Percentiles rank a stretch among this genome's conserved stretches.
Conservation (phyloP, 2,329 filamentous ascomycete genomes). For the Cladobotryum mycophilum region DNA sequence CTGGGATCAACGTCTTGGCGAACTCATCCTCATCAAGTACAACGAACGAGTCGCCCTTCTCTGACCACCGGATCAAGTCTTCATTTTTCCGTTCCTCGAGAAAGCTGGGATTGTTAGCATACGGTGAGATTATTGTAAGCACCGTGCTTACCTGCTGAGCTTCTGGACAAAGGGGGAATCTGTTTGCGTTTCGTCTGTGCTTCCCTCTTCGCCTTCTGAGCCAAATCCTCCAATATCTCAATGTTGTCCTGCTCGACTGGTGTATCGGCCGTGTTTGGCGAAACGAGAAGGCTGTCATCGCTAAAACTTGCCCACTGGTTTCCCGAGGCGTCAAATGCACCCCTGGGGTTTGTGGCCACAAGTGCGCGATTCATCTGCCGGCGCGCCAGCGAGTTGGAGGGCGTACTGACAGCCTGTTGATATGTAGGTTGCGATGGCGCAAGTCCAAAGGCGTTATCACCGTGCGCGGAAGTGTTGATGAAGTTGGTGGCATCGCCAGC, state of each 20-base stretch:
- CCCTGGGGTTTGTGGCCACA: slow-evolving; percentile 35
- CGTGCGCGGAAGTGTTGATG: slow-evolving; percentile 28
- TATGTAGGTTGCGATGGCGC: slow-evolving; percentile 31
- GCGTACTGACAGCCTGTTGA: slow-evolving; percentile 24
- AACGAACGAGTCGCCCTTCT: slow-evolving; percentile 92
- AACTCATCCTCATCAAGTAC: slow-evolving; percentile 98
- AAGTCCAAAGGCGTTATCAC: slow-evolving; percentile 33
- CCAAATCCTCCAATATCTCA: slow-evolving; percentile 72
- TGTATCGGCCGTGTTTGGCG: slow-evolving; percentile 29
- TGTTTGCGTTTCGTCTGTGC: slow-evolving; percentile 87
- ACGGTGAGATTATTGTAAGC: not conserved
- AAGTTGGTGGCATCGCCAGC: slow-evolving; percentile 30
- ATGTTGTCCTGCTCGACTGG: slow-evolving; percentile 59
- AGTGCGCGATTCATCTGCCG: slow-evolving; percentile 46
- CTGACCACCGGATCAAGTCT: slow-evolving; percentile 93
- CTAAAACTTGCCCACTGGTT: slow-evolving; percentile 39
- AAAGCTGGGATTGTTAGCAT: slow-evolving; percentile 56
- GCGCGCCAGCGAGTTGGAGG: slow-evolving; percentile 47
- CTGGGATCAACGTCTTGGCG: slow-evolving; percentile 91
- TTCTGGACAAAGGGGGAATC: slow-evolving; percentile 96
- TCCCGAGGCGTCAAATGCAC: slow-evolving; percentile 31
- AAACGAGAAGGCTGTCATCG: slow-evolving; percentile 34
- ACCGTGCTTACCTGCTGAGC: slow-evolving; percentile 71
- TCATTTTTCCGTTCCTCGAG: slow-evolving; percentile 89
- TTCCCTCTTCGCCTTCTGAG: slow-evolving; percentile 76